phyloP scores from a whole-genome alignment of 768 basidiomycete genomes.

The Mycena leptocephala region DNA sequence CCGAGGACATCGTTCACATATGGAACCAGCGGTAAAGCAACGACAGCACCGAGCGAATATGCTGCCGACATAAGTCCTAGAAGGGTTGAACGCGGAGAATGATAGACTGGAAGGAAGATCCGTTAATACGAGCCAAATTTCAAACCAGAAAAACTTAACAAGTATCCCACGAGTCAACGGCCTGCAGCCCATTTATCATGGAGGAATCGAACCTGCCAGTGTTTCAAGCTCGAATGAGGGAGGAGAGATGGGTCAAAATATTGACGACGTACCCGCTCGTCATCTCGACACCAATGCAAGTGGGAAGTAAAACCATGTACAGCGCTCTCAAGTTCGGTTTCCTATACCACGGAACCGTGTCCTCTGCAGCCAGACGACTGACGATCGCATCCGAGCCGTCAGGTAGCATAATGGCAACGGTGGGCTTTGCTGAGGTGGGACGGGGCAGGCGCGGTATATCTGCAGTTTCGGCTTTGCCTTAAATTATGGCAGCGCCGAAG shows the following conservation, averaged over 20 bases:
- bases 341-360: conserved; percentile 73
- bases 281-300: conserved; percentile 76
- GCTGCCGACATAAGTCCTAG: conserved; percentile 73
- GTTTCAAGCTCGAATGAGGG: background rate
- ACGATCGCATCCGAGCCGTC: conserved; percentile 51
- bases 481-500: background rate
- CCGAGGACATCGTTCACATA: conserved; percentile 67
- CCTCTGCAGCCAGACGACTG: conserved; percentile 61
- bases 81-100: conserved; percentile 67
- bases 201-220: conserved; percentile 68
- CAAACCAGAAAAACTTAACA: conserved; percentile 53
- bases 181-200: conserved; percentile 77
- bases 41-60: conserved; percentile 74
- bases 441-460: background rate
- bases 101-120: conserved; percentile 58
- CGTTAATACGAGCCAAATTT: background rate
- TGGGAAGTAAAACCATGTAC: conserved; percentile 73
- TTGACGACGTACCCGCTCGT: conserved; percentile 64
- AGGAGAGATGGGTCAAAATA: background rate
- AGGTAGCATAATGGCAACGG: background rate
- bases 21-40: conserved; percentile 69
- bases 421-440: background rate
- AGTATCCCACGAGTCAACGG: conserved; percentile 69
- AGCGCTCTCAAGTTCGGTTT: conserved; percentile 72
- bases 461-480: background rate